Evolutionary conservation across 1,284 basidiomycete species (phyloP), one percentile per base, ranked within the genome.

Genomic region (Fomes fomentarius): DNA sequence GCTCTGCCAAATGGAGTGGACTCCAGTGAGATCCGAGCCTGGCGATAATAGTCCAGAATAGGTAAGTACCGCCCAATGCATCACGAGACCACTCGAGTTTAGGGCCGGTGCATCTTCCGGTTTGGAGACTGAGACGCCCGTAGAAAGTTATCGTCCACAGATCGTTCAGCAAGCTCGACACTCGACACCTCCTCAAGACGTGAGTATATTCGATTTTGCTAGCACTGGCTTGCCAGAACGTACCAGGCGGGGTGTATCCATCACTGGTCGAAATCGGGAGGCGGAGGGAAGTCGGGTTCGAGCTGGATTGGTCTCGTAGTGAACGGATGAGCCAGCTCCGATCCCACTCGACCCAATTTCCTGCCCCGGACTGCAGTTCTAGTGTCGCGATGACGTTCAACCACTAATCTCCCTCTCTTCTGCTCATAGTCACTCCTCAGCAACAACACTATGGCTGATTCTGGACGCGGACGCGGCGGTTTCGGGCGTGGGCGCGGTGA

Each of bases 401-500:
- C n/a, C n/a, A n/a, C n/a, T n/a, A n/a, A n/a, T n/a, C n/a, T n/a
- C n/a, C n/a, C n/a, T n/a, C n/a, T n/a, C n/a, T 44, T 34, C 1
- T 19, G 35, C 30, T 33, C 33, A 21, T 56, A 66, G 63, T 63
- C 55, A 58, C 25, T 44, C 50, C 48, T 56, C 60, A 42, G 46
- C 61, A 65, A 66, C 66, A 76, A 60, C 67, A 66, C 57, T 66
- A 71, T 93, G 90, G 89, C 91, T 78, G 90, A 93, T 72, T 75
- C 89, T 76, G 80, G 57, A 56, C 81, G 91, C 70, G 90, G 91
- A 79, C 86, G 90, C 66, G 89, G 89, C 76, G 91, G 91, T 75
- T 91, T 92, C 65, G 86, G 92, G 71, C 93, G 95, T 75, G 94
- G 94, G 66, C 89, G 94, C 69, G 92, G 92, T 69, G 90, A 89